A percentile compares a stretch with the other conserved stretches of the same genome.
These are phyloP conservation scores for Lepraria neglecta DNA, from an alignment of 495 filamentous ascomycete species.

Conservation along the genomic window DNA sequence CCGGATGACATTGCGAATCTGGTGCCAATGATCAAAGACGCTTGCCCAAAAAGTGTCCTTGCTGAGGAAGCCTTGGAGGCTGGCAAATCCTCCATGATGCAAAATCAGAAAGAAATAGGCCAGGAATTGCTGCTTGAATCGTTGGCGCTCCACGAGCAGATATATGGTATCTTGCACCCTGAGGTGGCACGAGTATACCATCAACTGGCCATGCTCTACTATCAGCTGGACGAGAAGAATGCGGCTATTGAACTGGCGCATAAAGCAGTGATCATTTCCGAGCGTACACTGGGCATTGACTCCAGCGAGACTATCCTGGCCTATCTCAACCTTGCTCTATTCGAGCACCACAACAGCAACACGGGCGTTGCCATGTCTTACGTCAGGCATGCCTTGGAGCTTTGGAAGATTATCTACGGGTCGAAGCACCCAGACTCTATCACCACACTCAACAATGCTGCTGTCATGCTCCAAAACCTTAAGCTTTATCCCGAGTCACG, in stretches of 20 bases:
- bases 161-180: constrained; percentile 95
- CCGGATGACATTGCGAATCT: constrained; percentile 86
- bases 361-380: constrained; percentile 76
- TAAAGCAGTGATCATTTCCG: constrained; percentile 93
- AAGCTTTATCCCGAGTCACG: constrained; percentile 89
- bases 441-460: constrained; percentile 97
- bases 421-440: constrained; percentile 91
- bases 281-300: constrained; percentile 91
- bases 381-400: constrained; percentile 83
- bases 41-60: constrained; percentile 75
- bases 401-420: constrained; percentile 97
- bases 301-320: constrained; percentile 85
- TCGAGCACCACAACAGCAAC: constrained; percentile 85
- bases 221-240: constrained; percentile 90
- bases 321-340: constrained; percentile 94
- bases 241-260: constrained; percentile 90
- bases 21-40: constrained; percentile 90
- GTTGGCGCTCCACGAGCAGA: constrained; percentile 93
- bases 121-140: constrained; percentile 95
- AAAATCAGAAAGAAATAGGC: constrained; percentile 90
- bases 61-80: constrained; percentile 96
- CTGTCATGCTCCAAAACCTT: constrained; percentile 93
- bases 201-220: constrained; percentile 89
- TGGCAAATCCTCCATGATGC: constrained; percentile 86
- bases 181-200: constrained; percentile 96